Conservation (phyloP, 1,139 yeast species). For the Saccharomycopsis hybrid region DNA sequence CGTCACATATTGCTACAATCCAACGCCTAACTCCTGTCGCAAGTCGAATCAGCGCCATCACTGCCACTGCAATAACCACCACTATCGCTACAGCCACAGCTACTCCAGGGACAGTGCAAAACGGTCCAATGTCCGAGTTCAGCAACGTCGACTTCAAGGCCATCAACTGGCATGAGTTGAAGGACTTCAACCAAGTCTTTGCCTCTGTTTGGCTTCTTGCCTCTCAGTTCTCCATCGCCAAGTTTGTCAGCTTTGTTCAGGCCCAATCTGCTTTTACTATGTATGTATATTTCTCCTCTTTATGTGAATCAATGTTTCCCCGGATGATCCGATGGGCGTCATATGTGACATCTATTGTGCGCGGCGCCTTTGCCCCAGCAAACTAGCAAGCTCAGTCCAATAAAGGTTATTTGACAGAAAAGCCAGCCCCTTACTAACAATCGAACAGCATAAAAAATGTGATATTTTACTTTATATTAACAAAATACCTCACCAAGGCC, state of each 20-base stretch:
- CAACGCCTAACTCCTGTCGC: no score
- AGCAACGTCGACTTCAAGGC: slow-evolving; percentile 1
- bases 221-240: slow-evolving; percentile 5
- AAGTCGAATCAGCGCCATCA: neutral
- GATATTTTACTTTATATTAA: slow-evolving; percentile 22
- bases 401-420: no score
- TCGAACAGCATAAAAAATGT: neutral
- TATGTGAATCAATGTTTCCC: no score
- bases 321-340: no score
- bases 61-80: neutral
- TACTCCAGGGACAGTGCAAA: neutral
- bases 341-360: no score
- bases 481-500: slow-evolving; percentile 15
- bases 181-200: slow-evolving; percentile 3
- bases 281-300: slow-evolving; percentile 1
- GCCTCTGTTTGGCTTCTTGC: slow-evolving; percentile 1
- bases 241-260: slow-evolving; percentile 4
- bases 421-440: neutral
- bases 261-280: slow-evolving; percentile 7
- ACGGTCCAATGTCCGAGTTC: neutral
- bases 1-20: no score
- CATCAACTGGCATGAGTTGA: neutral
- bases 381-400: no score
- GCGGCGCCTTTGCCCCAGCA: no score
- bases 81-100: neutral